Evolutionary conservation across 805 yeast genomes (phyloP).

Genomic region (Candida chilensis): DNA sequence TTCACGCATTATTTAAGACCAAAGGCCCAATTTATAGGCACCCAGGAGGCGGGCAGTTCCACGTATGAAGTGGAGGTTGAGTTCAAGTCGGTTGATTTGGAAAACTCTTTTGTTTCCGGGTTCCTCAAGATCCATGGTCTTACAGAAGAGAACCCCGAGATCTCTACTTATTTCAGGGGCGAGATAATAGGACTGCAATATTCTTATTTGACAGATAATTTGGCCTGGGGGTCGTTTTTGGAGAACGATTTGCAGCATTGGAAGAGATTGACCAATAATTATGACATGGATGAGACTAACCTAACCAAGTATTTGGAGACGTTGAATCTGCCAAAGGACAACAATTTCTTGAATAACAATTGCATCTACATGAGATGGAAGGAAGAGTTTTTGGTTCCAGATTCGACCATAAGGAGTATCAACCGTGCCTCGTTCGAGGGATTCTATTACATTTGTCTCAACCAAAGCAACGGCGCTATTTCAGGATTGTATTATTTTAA

Average conservation of each 20-base stretch:
- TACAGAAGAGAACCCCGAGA: constrained; percentile 50
- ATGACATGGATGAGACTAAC: constrained; percentile 35
- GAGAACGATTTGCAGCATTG: constrained; percentile 39
- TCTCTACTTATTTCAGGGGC: constrained; percentile 66
- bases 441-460: constrained; percentile 79
- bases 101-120: constrained; percentile 43
- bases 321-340: background rate
- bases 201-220: constrained; percentile 50
- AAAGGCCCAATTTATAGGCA: constrained; percentile 54
- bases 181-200: constrained; percentile 56
- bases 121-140: constrained; percentile 58
- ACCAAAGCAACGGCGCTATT: constrained; percentile 66
- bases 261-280: constrained; percentile 36
- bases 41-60: constrained; percentile 60
- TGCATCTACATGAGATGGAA: constrained; percentile 89
- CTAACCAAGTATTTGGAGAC: background rate
- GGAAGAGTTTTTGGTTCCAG: constrained; percentile 80
- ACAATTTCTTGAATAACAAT: constrained; percentile 8
- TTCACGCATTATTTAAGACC: constrained; percentile 54
- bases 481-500: constrained; percentile 79
- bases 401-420: constrained; percentile 51
- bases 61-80: constrained; percentile 63
- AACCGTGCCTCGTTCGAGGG: constrained; percentile 86
- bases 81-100: constrained; percentile 59
- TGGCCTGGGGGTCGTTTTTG: constrained; percentile 42